phyloP scores from a whole-genome alignment of 352 stramenopile genomes.

The Phytophthora chlamydospora region DNA sequence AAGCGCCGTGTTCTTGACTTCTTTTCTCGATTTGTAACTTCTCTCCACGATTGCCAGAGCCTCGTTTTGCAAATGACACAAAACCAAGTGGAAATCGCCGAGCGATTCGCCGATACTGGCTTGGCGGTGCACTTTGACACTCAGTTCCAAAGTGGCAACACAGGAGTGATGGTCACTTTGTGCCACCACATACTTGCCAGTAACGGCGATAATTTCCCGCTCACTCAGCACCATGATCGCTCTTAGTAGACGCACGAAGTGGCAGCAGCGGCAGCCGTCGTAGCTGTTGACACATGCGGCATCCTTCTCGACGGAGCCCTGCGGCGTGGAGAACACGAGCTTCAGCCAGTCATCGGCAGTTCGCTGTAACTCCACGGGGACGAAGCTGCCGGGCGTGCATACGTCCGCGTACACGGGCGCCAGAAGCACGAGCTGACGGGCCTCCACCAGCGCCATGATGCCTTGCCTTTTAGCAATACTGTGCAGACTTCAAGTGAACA shows the following conservation, averaged over 20 bases:
- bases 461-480: slow-evolving; percentile 8
- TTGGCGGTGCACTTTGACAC: slow-evolving; percentile 41
- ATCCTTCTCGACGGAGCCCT: slow-evolving; percentile 31
- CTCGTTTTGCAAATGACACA: slow-evolving; percentile 53
- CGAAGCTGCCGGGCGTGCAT: not conserved
- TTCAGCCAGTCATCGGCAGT: slow-evolving; percentile 37
- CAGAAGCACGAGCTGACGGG: slow-evolving; percentile 29
- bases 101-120: slow-evolving; percentile 28
- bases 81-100: slow-evolving; percentile 52
- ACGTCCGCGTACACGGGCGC: slow-evolving; percentile 34
- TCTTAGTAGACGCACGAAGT: slow-evolving; percentile 48
- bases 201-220: slow-evolving; percentile 35
- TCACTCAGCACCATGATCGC: slow-evolving; percentile 50
- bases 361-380: slow-evolving; percentile 31
- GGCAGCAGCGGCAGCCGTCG: slow-evolving; percentile 45
- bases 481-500: slow-evolving; percentile 16
- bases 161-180: slow-evolving; percentile 6
- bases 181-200: slow-evolving; percentile 42
- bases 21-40: slow-evolving; percentile 7
- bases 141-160: slow-evolving; percentile 54
- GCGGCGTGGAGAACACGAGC: slow-evolving; percentile 36
- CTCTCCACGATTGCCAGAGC: slow-evolving; percentile 36
- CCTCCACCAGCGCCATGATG: slow-evolving; percentile 11
- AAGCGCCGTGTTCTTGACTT: slow-evolving; percentile 18
- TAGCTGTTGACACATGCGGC: slow-evolving; percentile 47